These are phyloP conservation scores for Mucor sp. DNA, from an alignment of 371 early-diverging fungal species.

Conservation along the genomic window DNA sequence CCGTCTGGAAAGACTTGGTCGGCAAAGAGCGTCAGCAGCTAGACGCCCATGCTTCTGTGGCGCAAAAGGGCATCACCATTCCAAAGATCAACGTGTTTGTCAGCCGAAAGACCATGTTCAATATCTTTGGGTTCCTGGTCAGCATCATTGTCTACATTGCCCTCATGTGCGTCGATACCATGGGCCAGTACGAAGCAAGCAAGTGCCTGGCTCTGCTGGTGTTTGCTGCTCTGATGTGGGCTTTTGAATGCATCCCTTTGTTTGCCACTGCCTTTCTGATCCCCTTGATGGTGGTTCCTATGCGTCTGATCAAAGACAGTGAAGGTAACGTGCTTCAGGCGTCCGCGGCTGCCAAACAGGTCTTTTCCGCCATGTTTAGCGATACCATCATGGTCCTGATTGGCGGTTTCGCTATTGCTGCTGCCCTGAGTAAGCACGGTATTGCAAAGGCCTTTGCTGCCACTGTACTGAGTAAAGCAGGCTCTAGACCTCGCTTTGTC, in stretches of 20 bases:
- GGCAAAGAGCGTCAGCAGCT: slow-evolving; percentile 61
- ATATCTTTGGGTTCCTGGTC: background rate
- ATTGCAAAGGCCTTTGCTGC: slow-evolving; percentile 79
- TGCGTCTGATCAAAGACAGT: slow-evolving; percentile 66
- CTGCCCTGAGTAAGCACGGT: slow-evolving; percentile 54
- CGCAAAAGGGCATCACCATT: background rate
- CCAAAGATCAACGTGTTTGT: slow-evolving; percentile 31
- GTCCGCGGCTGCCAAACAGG: slow-evolving; percentile 76
- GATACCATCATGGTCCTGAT: slow-evolving; percentile 95
- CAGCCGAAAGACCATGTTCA: slow-evolving; percentile 24
- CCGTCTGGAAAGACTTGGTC: slow-evolving; percentile 83
- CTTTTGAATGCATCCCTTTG: slow-evolving; percentile 76
- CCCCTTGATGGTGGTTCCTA: slow-evolving; percentile 74
- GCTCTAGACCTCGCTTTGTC: slow-evolving; percentile 69
- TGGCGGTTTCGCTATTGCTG: slow-evolving; percentile 95
- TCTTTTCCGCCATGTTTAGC: slow-evolving; percentile 93
- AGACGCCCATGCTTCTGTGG: slow-evolving; percentile 33
- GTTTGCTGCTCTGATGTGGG: slow-evolving; percentile 72
- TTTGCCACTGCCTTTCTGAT: slow-evolving; percentile 80
- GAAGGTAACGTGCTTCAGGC: slow-evolving; percentile 59
- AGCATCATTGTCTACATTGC: background rate
- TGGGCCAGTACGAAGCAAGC: background rate
- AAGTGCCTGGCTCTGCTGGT: slow-evolving; percentile 66
- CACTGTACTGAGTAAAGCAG: slow-evolving; percentile 70
- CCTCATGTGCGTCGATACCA: background rate